Base-by-base conservation (phyloP, 1,284 basidiomycete genomes). In the Leccinum pachyderme region DNA sequence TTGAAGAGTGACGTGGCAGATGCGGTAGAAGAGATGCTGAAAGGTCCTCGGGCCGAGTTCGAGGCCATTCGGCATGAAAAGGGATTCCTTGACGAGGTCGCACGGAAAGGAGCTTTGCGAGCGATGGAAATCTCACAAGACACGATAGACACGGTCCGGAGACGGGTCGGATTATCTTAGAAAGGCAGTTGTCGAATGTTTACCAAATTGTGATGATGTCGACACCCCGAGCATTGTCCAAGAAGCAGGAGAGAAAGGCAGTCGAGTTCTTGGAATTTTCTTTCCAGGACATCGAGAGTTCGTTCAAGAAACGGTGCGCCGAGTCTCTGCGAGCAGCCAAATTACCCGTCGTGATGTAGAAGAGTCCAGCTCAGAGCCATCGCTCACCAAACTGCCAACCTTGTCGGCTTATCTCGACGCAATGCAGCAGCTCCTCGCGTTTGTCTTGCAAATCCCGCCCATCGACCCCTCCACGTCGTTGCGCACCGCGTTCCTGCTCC, bases 1-100 rank as follows among this genome's bases (percentile, higher is more conserved):
- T 72, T 97, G 56, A 98, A 98, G 73, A 72, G 65, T 1, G 86
- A 87, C 39, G 84, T 94, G 2, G 78, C 80, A 0, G 90, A 91
- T 4, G 88, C 86, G 0, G 77, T 97, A 1, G 83, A 89, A 43
- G 83, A 83, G 59, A 70, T 86, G 47, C 65, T 97, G n/a, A 80
- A 76, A 45, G 76, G 76, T 0, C 91, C 96, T 7, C 78, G 93
- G 43, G 75, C 69, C 0, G 86, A 91, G 67, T 91, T 91, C 60
- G 77, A 82, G 61, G 77, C 81, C 57, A 66, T 98, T 24, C 72
- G 78, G 35, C 68, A 64, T 2, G 91, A 95, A 56, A 76, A 70
- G 18, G 77, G 65, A 2, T 93, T 88, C 64, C 71, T 98, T 41
- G 72, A 74, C 1, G 68, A 81, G 32, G 79, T 96, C 12, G 88